Evolutionary conservation across 1,284 basidiomycete genomes (phyloP).

Genomic region (Chiua sp.): DNA sequence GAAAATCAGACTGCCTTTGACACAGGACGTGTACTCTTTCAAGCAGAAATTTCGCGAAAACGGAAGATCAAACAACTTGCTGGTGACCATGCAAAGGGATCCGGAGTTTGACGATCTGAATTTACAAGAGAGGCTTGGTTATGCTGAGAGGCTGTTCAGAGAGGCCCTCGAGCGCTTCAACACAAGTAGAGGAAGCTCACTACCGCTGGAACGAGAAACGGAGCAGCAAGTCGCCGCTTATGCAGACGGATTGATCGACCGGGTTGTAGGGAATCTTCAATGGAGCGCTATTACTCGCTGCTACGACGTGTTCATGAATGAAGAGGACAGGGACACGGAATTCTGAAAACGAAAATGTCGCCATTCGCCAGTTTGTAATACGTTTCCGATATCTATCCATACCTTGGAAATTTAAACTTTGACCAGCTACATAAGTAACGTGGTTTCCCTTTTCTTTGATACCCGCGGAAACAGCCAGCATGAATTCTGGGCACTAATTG

Average conservation of each 20-base stretch:
- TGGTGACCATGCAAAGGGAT: constrained; percentile 19
- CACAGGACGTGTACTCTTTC: constrained; percentile 36
- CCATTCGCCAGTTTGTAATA: too few species aligned
- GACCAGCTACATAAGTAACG: too few species aligned
- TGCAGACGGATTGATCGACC: constrained; percentile 34
- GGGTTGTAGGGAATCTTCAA: constrained; percentile 31
- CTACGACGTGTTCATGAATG: constrained; percentile 31
- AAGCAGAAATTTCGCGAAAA: constrained; percentile 35
- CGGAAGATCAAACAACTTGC: constrained; percentile 32
- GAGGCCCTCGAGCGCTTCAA: constrained; percentile 28
- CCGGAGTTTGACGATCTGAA: constrained; percentile 18
- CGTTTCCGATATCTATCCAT: too few species aligned
- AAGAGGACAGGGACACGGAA: constrained; percentile 12
- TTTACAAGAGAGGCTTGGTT: constrained; percentile 24
- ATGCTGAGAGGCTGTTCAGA: constrained; percentile 16
- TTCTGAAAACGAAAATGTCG: too few species aligned
- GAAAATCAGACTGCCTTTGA: neutral
- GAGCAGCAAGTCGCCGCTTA: constrained; percentile 27
- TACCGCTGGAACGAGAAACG: constrained; percentile 19
- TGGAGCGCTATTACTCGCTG: constrained; percentile 33
- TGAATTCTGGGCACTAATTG: too few species aligned
- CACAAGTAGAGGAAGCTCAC: constrained; percentile 20
- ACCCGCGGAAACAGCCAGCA: too few species aligned
- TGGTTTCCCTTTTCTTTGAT: too few species aligned
- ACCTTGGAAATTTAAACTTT: too few species aligned